Base-by-base conservation (phyloP, 352 stramenopile genomes). In the Pythium volutum region DNA sequence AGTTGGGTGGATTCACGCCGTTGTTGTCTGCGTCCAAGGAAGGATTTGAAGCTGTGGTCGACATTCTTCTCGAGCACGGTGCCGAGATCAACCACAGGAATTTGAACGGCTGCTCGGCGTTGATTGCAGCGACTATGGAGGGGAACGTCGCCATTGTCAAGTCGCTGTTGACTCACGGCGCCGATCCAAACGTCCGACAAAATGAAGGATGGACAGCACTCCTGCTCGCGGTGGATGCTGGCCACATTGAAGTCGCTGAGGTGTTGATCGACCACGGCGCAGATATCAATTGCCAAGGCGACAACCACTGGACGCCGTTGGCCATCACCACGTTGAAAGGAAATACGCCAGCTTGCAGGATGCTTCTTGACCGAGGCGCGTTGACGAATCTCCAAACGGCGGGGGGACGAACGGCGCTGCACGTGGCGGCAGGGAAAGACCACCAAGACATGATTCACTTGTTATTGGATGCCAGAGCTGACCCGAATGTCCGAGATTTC, bases 261-360 rank as follows among this genome's bases (percentile, higher is more conserved):
- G 7, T 49, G 2, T 59, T 59, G 52, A 50, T 59, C 18, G 39
- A 50, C 18, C 25, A 50, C 18, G 52, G 52, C 12, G 52, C 26
- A 10, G 36, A 57, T 33, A 10, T 48, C 6, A 48, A 57, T 10
- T 22, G 36, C 50, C 15, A 34, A 7, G 15, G 27, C 12, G 2
- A 52, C 18, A 27, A 60, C 26, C 14, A 42, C 9, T 60, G 38
- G 27, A 60, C 53, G 18, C 53, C 53, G 10, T 26, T 60, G 26
- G 52, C 20, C 18, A 43, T 23, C 1, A 26, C 53, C 3, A 26
- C 27, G 6, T 16, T 14, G 7, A 29, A 31, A 2, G 39, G 53
- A 25, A 23, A 60, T n/a, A 52, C 25, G 6, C 11, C 22, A 3
- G 26, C 52, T 3, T 60, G 53, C 33, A 4, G 1, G 22, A 6